phyloP scores from a whole-genome alignment of 106 monocot genomes.

The Alisma plantagoaquatica region DNA sequence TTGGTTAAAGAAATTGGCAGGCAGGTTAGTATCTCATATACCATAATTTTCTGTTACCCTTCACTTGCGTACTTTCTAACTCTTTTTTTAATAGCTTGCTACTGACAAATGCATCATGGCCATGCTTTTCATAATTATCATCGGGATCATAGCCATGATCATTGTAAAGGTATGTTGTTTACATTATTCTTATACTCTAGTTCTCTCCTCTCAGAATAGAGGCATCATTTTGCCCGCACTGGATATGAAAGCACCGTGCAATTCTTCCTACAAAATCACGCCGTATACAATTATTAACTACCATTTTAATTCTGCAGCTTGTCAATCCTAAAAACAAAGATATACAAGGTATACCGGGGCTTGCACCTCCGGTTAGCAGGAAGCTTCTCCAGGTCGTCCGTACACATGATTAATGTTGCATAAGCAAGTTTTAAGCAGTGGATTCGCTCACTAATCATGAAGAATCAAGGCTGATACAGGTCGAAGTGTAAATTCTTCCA shows the following conservation, averaged over 20 bases:
- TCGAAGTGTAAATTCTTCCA: too few relatives aligned
- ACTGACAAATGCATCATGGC: slow-evolving; percentile 83
- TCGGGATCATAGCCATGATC: slow-evolving; percentile 59
- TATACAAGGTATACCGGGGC: slow-evolving; percentile 54
- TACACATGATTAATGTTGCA: too few relatives aligned
- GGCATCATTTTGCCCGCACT: too few relatives aligned
- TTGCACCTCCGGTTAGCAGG: slow-evolving; percentile 60
- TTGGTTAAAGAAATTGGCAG: slow-evolving; percentile 78
- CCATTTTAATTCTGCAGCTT: slow-evolving; percentile 22
- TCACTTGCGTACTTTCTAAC: not conserved
- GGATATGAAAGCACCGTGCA: too few relatives aligned
- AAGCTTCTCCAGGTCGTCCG: slow-evolving; percentile 52
- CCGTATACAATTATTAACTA: not conserved
- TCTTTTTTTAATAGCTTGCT: slow-evolving; percentile 33
- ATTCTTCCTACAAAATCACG: too few relatives aligned
- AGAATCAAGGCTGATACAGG: too few relatives aligned
- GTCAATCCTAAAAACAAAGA: slow-evolving; percentile 56
- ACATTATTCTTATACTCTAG: not conserved
- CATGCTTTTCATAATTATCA: slow-evolving; percentile 62
- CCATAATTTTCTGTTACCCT: not conserved
- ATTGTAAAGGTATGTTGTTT: slow-evolving; percentile 50
- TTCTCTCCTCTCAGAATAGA: not conserved
- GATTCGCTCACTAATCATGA: too few relatives aligned
- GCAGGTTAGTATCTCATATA: slow-evolving; percentile 30
- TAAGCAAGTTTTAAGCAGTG: too few relatives aligned